Base-by-base conservation (phyloP, 441 rosid genomes). In the Arabidopsis lyrata region DNA sequence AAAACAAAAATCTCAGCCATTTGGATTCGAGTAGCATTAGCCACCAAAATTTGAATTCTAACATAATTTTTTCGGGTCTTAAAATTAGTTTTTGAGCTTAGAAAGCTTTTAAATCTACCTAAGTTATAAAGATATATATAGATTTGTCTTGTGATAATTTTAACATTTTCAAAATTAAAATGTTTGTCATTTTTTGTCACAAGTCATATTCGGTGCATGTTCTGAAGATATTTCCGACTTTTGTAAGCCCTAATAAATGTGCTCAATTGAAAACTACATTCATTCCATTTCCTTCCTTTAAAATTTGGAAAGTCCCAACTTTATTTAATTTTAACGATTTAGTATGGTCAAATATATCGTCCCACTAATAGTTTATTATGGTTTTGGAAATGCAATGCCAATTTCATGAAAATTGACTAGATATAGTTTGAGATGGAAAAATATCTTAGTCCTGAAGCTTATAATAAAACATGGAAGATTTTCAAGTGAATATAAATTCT, bases 231-330 rank as follows among this genome's bases (percentile, higher is more conserved):
- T 75, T 62, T 62, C 18, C 52, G 22, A 68, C 24, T 49, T 75
- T 62, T 75, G 24, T 27, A 52, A 42, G 55, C 45, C 10, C 34
- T 68, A 45, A 36, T 76, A 70, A 76, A 63, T 55, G 44, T 63
- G 36, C 45, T 47, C n/a, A 70, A 18, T 38, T 55, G 54, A 69
- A 56, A 62, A 16, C 5, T 22, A 20, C 27, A 63, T 70, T 53
- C 27, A 63, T 70, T 61, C 41, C 63, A 66, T 39, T 58, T 16
- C 63, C 5, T 34, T 12, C 12, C 36, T 53, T 61, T 15, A 22
- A 60, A 54, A 0, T 49, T 29, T 49, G 4, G 11, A 58, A 58
- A 22, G 66, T 29, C 44, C 45, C 36, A 14, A 42, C 44, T 68
- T 27, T 12, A 60, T 62, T 55, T 38, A 67, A 44, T 61, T 31